Evolutionary conservation across 257 asterid species (phyloP).

Genomic region (Nyctanthes arbortristis): DNA sequence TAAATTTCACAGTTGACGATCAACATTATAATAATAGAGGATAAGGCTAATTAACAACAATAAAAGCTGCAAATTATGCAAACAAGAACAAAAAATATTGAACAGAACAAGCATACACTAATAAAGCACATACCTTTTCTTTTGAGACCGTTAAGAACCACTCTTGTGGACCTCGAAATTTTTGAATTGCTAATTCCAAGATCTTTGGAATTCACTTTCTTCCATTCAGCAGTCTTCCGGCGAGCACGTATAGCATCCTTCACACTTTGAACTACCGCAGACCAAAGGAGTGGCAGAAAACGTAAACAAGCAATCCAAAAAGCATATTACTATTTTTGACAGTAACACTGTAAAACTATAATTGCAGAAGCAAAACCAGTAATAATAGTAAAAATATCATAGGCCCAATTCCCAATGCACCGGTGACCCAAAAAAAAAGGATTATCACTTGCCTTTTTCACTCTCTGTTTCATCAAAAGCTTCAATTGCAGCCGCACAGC

Average conservation of each 20-base stretch:
- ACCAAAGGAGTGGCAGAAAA: too few species aligned
- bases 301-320: background rate
- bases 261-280: constrained; percentile 35
- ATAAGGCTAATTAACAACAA: background rate
- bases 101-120: too few species aligned
- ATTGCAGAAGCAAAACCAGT: too few species aligned
- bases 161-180: constrained; percentile 64
- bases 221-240: constrained; percentile 50
- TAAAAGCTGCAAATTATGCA: background rate
- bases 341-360: background rate
- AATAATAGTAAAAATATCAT: too few species aligned
- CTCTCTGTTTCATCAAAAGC: constrained; percentile 58
- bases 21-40: background rate
- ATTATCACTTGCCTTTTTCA: constrained; percentile 40
- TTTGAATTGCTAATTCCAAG: constrained; percentile 74
- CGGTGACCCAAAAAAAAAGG: too few species aligned
- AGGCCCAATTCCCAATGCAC: too few species aligned
- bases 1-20: background rate
- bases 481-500: constrained; percentile 54
- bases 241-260: constrained; percentile 17
- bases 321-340: background rate
- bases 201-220: constrained; percentile 64
- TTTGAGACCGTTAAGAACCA: constrained; percentile 75
- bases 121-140: constrained; percentile 46
- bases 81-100: background rate